A percentile compares a stretch with the other conserved stretches of the same genome.
phyloP scores from a whole-genome alignment of 2,329 filamentous ascomycete genomes.

The Exophiala sp. region DNA sequence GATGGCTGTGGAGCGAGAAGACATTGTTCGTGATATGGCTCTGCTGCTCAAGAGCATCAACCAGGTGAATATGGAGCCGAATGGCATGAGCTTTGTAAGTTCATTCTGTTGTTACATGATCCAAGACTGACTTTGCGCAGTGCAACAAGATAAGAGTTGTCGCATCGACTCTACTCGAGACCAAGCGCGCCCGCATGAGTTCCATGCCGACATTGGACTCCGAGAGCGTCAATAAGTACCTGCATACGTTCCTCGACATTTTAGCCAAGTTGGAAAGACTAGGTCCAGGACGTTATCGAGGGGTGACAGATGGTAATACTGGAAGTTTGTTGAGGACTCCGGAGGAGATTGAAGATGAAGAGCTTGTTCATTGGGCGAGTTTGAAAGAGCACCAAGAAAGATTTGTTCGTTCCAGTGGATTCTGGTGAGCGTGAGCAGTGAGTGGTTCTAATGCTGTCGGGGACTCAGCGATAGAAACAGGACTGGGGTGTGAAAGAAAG shows the following conservation, averaged over 20 bases:
- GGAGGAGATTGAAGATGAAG: constrained; percentile 68
- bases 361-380: constrained; percentile 73
- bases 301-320: constrained; percentile 13
- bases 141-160: constrained; percentile 83
- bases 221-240: constrained; percentile 63
- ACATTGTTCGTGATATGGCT: constrained; percentile 77
- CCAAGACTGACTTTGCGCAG: constrained; percentile 35
- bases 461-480: background rate
- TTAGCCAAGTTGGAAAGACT: constrained; percentile 70
- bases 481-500: too few relatives aligned
- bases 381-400: constrained; percentile 73
- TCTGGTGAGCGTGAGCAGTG: constrained; percentile 9
- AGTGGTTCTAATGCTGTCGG: background rate
- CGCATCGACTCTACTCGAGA: constrained; percentile 71
- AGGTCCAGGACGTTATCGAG: constrained; percentile 16
- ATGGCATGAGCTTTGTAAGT: constrained; percentile 62
- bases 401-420: constrained; percentile 45
- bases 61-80: constrained; percentile 78
- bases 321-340: constrained; percentile 20
- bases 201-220: constrained; percentile 42
- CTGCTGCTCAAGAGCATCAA: constrained; percentile 72
- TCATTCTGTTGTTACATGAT: background rate
- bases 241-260: constrained; percentile 70
- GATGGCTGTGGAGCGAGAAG: constrained; percentile 72
- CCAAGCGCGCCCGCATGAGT: constrained; percentile 52